These are phyloP conservation scores for Clitopilus passeckerianus DNA, from an alignment of 768 basidiomycete genomes.

Conservation along the genomic window DNA sequence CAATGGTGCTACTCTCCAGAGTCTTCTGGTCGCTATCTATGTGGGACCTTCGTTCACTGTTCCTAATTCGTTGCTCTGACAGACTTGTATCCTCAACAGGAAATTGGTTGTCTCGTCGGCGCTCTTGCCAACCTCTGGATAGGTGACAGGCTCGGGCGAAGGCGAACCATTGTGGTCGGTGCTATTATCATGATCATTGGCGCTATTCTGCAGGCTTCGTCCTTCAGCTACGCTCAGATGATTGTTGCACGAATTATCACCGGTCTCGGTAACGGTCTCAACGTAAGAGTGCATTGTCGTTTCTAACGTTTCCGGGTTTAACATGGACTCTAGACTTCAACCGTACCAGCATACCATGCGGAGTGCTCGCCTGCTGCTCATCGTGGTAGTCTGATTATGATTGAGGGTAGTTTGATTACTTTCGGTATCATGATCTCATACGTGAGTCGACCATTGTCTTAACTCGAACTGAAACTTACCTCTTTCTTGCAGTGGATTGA, in stretches of 20 bases:
- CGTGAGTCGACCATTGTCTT: neutral
- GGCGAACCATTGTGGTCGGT: constrained; percentile 53
- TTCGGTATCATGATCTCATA: constrained; percentile 56
- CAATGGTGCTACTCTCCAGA: constrained; percentile 52
- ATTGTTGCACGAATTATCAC: constrained; percentile 55
- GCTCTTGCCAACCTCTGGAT: constrained; percentile 60
- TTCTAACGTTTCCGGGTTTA: neutral
- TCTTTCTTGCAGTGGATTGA: constrained; percentile 47
- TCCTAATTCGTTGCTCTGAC: no score
- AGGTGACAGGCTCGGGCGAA: constrained; percentile 54
- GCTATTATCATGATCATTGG: constrained; percentile 58
- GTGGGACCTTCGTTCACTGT: constrained; percentile 15
- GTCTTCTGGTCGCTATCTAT: constrained; percentile 56
- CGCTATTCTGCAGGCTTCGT: constrained; percentile 52
- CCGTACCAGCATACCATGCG: constrained; percentile 62
- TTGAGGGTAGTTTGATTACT: constrained; percentile 60
- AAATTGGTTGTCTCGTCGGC: constrained; percentile 61
- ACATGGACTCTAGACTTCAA: constrained; percentile 44
- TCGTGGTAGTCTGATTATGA: constrained; percentile 59
- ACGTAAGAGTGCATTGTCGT: constrained; percentile 27
- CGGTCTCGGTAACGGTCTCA: constrained; percentile 62
- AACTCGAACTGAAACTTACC: neutral
- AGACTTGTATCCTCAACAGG: constrained; percentile 38
- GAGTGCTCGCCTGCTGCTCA: constrained; percentile 59
- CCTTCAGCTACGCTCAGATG: constrained; percentile 55